Percentiles rank a stretch among this genome's conserved stretches.
Conservation (phyloP, 2,329 filamentous ascomycete genomes). For the Ascomycota sp. region DNA sequence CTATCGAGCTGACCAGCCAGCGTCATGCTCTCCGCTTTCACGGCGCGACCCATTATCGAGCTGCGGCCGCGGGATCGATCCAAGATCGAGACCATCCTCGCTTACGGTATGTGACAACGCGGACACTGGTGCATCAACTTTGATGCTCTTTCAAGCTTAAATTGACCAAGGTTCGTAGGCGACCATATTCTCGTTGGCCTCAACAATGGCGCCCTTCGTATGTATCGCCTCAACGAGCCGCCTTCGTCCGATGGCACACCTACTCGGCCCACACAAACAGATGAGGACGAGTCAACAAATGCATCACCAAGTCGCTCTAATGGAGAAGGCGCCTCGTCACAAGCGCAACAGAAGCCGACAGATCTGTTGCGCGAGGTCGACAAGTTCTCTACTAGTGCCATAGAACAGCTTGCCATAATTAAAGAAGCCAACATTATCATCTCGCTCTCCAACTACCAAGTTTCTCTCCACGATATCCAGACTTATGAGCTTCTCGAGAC, state of each 20-base stretch:
- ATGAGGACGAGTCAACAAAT: conserved; percentile 8
- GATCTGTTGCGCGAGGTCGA: conserved; percentile 83
- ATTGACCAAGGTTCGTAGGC: conserved; percentile 23
- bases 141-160: neutral
- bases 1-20: conserved; percentile 18
- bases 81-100: conserved; percentile 87
- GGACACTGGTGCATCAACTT: neutral
- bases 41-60: conserved; percentile 89
- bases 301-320: conserved; percentile 6
- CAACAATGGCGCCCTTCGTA: conserved; percentile 68
- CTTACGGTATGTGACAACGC: conserved; percentile 41
- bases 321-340: conserved; percentile 10
- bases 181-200: conserved; percentile 84
- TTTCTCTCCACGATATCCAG: conserved; percentile 77
- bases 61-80: conserved; percentile 89
- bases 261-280: conserved; percentile 6
- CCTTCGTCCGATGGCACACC: conserved; percentile 16
- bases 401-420: conserved; percentile 87
- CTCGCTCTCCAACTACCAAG: conserved; percentile 72
- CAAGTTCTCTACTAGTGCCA: conserved; percentile 73
- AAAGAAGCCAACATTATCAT: conserved; percentile 87
- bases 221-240: conserved; percentile 74
- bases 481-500: conserved; percentile 66
- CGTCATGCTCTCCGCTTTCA: conserved; percentile 92
- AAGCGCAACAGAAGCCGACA: conserved; percentile 33